phyloP scores from a whole-genome alignment of 1,284 basidiomycete genomes.

The Kalmanozyma brasiliensis region DNA sequence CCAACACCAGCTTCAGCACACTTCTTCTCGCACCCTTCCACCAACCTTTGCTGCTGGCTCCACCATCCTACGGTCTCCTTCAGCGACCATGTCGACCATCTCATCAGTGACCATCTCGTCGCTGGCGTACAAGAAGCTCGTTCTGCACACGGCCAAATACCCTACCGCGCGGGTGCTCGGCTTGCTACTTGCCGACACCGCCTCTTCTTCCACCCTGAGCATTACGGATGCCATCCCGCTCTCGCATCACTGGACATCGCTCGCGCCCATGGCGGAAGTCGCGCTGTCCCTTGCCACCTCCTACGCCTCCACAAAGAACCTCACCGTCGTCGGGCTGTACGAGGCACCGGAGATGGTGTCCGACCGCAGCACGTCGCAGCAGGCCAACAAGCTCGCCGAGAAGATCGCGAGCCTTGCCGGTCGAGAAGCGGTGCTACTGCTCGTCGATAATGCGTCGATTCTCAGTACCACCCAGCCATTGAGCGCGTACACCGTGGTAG shows the following conservation, averaged over 20 bases:
- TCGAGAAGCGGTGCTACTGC: constrained; percentile 25
- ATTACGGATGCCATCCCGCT: constrained; percentile 37
- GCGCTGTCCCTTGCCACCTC: constrained; percentile 31
- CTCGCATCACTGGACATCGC: constrained; percentile 47
- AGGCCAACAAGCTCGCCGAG: constrained; percentile 32
- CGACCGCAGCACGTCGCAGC: constrained; percentile 21
- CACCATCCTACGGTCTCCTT: background rate
- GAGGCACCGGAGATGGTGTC: constrained; percentile 41
- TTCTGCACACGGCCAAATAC: constrained; percentile 46
- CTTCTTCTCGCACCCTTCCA: background rate
- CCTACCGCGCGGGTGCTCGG: constrained; percentile 42
- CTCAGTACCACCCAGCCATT: constrained; percentile 17
- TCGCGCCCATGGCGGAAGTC: constrained; percentile 42
- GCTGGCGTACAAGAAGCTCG: constrained; percentile 45
- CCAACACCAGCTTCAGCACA: background rate
- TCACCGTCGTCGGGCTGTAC: constrained; percentile 34
- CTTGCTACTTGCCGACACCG: constrained; percentile 27
- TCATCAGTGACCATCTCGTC: constrained; percentile 23
- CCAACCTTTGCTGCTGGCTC: background rate
- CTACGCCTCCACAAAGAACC: constrained; percentile 19
- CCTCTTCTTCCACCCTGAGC: constrained; percentile 1
- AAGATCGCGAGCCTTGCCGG: constrained; percentile 25
- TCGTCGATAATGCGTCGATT: constrained; percentile 38
- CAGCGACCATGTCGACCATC: constrained; percentile 19
- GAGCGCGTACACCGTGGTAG: constrained; percentile 15